Evolutionary conservation across 148 eudicot species (phyloP).

Genomic region (Persicaria maculosa): DNA sequence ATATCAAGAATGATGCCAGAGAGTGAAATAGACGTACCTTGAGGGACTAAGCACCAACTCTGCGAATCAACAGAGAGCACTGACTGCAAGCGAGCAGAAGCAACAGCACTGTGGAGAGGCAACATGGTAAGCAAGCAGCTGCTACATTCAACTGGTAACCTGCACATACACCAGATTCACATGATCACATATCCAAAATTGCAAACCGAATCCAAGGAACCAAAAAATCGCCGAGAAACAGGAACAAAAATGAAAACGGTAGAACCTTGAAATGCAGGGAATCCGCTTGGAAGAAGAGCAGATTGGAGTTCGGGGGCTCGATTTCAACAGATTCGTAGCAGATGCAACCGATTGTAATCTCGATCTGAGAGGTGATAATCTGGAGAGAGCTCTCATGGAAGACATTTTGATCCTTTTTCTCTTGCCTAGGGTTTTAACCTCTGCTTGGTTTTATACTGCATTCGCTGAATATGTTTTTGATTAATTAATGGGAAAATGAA

Average conservation of each 20-base stretch:
- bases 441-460: no score
- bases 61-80: constrained; percentile 34
- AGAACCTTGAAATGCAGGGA: constrained; percentile 26
- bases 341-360: constrained; percentile 19
- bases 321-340: constrained; percentile 18
- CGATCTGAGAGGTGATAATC: constrained; percentile 23
- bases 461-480: no score
- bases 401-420: constrained; percentile 13
- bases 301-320: constrained; percentile 14
- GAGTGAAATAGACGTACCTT: constrained; percentile 21
- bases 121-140: constrained; percentile 34
- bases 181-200: neutral
- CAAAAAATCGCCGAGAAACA: neutral
- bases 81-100: constrained; percentile 39
- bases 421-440: neutral
- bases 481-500: no score
- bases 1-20: no score
- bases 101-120: constrained; percentile 37
- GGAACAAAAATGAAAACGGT: neutral
- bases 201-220: constrained; percentile 9
- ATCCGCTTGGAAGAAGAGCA: constrained; percentile 21
- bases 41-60: constrained; percentile 45
- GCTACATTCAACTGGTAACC: constrained; percentile 29
- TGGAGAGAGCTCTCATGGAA: constrained; percentile 19
- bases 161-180: constrained; percentile 9